Conservation (phyloP, 257 asterid species). For the Solanum bulbocastanum region DNA sequence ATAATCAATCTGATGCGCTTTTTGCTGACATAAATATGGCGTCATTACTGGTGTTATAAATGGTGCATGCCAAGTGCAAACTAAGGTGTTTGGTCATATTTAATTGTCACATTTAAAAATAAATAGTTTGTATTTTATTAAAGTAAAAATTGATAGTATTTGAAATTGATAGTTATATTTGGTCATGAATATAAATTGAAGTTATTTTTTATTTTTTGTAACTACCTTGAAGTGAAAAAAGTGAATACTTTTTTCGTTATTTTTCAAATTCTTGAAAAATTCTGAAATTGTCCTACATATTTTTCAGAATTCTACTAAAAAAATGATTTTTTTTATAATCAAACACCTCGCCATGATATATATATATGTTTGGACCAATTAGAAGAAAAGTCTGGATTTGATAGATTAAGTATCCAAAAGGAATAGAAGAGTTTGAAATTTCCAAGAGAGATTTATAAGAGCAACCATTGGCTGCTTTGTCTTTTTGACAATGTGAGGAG, state of each 20-base stretch:
- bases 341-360: no score
- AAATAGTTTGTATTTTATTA: background rate
- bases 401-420: background rate
- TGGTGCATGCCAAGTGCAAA: background rate
- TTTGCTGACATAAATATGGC: conserved; percentile 37
- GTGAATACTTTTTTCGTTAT: background rate
- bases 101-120: background rate
- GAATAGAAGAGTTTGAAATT: conserved; percentile 3
- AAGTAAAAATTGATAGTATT: background rate
- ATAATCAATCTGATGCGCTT: background rate
- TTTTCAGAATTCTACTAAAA: background rate
- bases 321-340: background rate
- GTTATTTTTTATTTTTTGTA: background rate
- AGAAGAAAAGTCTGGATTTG: background rate
- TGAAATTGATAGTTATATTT: background rate
- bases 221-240: background rate
- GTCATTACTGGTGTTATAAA: conserved; percentile 14
- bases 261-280: background rate
- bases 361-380: background rate
- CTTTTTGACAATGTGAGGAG: background rate
- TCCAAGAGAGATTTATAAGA: conserved; percentile 21
- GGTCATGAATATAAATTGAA: background rate
- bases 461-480: background rate
- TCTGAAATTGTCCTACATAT: background rate
- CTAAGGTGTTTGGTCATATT: background rate